These are phyloP conservation scores for Apiotrichum domesticum DNA, from an alignment of 1,284 basidiomycete species.

Conservation along the genomic window DNA sequence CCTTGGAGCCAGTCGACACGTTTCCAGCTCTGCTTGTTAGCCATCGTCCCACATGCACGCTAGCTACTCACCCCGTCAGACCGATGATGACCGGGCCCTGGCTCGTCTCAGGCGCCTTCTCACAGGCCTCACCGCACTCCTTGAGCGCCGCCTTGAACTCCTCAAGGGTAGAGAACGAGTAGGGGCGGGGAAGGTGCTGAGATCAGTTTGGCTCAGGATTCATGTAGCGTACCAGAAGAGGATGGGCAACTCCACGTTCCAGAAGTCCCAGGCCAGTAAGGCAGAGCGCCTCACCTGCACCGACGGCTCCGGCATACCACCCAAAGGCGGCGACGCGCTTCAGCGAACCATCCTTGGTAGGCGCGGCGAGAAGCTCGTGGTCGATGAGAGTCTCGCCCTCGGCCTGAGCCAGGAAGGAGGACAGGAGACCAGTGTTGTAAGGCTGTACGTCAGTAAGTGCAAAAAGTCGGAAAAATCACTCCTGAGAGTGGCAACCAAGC, in stretches of 20 bases:
- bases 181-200: conserved; percentile 72
- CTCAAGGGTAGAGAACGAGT: conserved; percentile 60
- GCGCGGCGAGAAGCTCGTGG: conserved; percentile 68
- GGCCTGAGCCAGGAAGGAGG: conserved; percentile 54
- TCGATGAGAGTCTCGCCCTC: conserved; percentile 61
- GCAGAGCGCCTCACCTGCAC: conserved; percentile 71
- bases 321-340: conserved; percentile 82
- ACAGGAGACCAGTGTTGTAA: conserved; percentile 74
- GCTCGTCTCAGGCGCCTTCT: neutral
- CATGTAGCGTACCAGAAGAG: conserved; percentile 60
- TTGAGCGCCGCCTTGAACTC: conserved; percentile 58
- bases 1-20: conserved; percentile 67
- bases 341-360: conserved; percentile 46
- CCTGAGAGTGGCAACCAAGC: too few relatives aligned
- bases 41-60: neutral
- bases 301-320: conserved; percentile 81
- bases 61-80: conserved; percentile 62
- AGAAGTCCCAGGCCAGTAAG: conserved; percentile 72
- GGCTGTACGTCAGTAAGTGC: conserved; percentile 51
- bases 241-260: conserved; percentile 68
- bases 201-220: conserved; percentile 3
- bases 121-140: conserved; percentile 53
- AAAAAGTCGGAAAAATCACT: too few relatives aligned
- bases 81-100: conserved; percentile 74
- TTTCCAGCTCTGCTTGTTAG: conserved; percentile 59